Percentiles rank a stretch among this genome's conserved stretches.
These are phyloP conservation scores for Aspergillus ochraceus DNA, from an alignment of 2,329 filamentous ascomycete species.

Conservation along the genomic window DNA sequence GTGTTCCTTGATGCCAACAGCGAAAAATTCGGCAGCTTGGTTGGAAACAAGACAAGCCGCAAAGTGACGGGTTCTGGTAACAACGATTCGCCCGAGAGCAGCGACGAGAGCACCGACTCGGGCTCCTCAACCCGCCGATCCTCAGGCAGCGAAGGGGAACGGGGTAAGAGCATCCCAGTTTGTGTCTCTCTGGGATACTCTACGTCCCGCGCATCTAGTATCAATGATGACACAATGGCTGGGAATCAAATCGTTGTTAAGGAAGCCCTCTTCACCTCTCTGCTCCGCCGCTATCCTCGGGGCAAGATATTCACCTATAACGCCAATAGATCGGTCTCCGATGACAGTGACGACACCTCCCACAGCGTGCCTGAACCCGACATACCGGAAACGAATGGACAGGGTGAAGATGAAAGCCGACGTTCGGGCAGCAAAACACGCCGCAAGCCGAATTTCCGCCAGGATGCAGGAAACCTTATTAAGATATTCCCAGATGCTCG, in stretches of 20 bases:
- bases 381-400: neutral
- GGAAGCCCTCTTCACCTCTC: slow-evolving; percentile 19
- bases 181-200: slow-evolving; percentile 18
- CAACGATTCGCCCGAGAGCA: slow-evolving; percentile 7
- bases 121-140: neutral
- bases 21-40: slow-evolving; percentile 18
- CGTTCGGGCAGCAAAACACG: slow-evolving; percentile 14
- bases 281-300: slow-evolving; percentile 26
- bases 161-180: neutral
- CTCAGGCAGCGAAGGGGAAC: neutral
- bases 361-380: slow-evolving; percentile 2
- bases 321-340: slow-evolving; percentile 24
- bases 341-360: slow-evolving; percentile 19
- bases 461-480: slow-evolving; percentile 22
- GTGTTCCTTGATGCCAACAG: slow-evolving; percentile 31
- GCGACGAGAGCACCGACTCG: slow-evolving; percentile 25
- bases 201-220: slow-evolving; percentile 15
- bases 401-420: neutral
- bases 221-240: slow-evolving; percentile 11
- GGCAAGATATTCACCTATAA: slow-evolving; percentile 30
- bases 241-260: slow-evolving; percentile 16
- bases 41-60: slow-evolving; percentile 12
- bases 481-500: slow-evolving; percentile 25
- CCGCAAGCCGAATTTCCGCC: slow-evolving; percentile 13
- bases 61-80: slow-evolving; percentile 7